These are phyloP conservation scores for Plasmopara muralis DNA, from an alignment of 352 stramenopile species.

Conservation along the genomic window DNA sequence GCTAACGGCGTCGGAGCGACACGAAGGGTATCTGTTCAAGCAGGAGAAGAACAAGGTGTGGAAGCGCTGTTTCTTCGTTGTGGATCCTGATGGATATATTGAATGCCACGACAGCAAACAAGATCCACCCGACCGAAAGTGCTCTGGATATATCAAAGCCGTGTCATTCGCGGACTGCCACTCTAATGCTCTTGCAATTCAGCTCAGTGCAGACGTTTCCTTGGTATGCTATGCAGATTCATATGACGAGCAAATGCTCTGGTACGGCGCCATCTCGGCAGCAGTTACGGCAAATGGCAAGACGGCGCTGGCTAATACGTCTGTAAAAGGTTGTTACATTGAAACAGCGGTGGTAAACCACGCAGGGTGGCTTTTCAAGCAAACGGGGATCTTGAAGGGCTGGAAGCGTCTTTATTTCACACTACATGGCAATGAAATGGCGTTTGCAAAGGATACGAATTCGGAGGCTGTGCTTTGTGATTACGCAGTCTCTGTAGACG, in stretches of 20 bases:
- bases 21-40: conserved; percentile 64
- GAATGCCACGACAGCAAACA: conserved; percentile 53
- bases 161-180: conserved; percentile 69
- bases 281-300: conserved; percentile 47
- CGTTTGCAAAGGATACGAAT: conserved; percentile 70
- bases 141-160: conserved; percentile 58
- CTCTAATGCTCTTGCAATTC: conserved; percentile 60
- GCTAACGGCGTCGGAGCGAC: conserved; percentile 50
- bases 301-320: conserved; percentile 26
- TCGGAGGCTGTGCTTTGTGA: conserved; percentile 51
- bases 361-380: conserved; percentile 75
- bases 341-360: conserved; percentile 65
- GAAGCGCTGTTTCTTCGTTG: conserved; percentile 53
- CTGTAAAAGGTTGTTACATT: conserved; percentile 73
- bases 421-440: conserved; percentile 65
- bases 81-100: conserved; percentile 66
- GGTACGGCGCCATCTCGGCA: conserved; percentile 68
- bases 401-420: conserved; percentile 82
- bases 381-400: conserved; percentile 67
- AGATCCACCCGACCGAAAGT: conserved; percentile 31
- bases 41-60: conserved; percentile 53
- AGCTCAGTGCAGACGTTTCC: conserved; percentile 50
- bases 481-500: conserved; percentile 47
- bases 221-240: conserved; percentile 74
- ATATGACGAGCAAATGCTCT: conserved; percentile 80